Percentiles rank a stretch among this genome's conserved stretches.
Evolutionary conservation across 805 yeast species (phyloP).

Genomic region (Wickerhamomyces mucosus): DNA sequence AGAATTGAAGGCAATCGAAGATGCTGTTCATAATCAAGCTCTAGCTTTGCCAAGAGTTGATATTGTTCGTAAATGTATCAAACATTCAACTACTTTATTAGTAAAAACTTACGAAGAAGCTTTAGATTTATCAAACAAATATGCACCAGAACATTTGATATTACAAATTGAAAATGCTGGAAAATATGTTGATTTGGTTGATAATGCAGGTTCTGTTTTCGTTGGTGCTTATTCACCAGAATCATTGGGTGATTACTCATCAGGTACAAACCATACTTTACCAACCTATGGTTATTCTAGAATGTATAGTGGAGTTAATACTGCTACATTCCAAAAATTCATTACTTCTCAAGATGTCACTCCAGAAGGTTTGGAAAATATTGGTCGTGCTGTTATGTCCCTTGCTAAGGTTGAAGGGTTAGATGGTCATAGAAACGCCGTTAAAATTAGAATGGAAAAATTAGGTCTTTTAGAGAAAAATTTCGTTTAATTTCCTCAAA

Average conservation of each 20-base stretch:
- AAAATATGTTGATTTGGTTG: slow-evolving; percentile 59
- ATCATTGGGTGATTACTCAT: slow-evolving; percentile 95
- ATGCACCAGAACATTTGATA: slow-evolving; percentile 97
- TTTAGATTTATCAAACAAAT: slow-evolving; percentile 73
- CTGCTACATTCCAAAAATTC: slow-evolving; percentile 90
- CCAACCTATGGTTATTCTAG: slow-evolving; percentile 98
- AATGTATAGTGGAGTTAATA: slow-evolving; percentile 95
- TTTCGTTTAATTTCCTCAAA: slow-evolving; percentile 22
- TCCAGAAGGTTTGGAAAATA: slow-evolving; percentile 72
- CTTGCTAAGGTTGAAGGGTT: slow-evolving; percentile 94
- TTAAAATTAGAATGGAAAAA: slow-evolving; percentile 85
- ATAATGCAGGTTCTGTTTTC: slow-evolving; percentile 93
- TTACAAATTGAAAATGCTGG: slow-evolving; percentile 79
- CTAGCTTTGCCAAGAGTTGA: slow-evolving; percentile 80
- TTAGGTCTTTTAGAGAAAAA: slow-evolving; percentile 41
- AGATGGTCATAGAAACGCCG: slow-evolving; percentile 96
- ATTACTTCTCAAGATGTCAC: slow-evolving; percentile 90
- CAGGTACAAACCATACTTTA: slow-evolving; percentile 96
- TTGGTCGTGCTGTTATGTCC: slow-evolving; percentile 95
- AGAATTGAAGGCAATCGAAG: slow-evolving; percentile 62
- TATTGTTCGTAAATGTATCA: slow-evolving; percentile 84
- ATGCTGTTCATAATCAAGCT: slow-evolving; percentile 82
- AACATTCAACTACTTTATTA: slow-evolving; percentile 76
- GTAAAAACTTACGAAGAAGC: slow-evolving; percentile 74
- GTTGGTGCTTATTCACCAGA: slow-evolving; percentile 97